A percentile compares a stretch with the other conserved stretches of the same genome.
Conservation (phyloP, 2,329 filamentous ascomycete species). For the Calonectria leucothoes region DNA sequence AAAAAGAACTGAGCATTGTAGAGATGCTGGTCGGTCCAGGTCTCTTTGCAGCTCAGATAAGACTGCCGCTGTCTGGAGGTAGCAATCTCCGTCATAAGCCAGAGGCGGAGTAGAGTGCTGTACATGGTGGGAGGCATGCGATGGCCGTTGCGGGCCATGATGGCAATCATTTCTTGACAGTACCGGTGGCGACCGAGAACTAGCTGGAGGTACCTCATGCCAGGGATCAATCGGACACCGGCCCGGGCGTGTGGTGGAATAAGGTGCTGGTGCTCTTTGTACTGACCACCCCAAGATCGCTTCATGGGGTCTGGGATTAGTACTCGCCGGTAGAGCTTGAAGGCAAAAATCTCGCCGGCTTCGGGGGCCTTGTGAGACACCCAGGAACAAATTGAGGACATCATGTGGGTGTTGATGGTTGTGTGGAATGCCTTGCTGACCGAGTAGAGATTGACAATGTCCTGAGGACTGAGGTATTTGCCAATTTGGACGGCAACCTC, state of each 20-base stretch:
- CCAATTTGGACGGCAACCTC: constrained; percentile 68
- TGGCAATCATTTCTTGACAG: constrained; percentile 71
- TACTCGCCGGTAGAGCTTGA: constrained; percentile 66
- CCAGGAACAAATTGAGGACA: constrained; percentile 68
- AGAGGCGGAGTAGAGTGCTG: constrained; percentile 71
- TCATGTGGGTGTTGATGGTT: constrained; percentile 69
- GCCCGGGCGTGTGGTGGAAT: constrained; percentile 29
- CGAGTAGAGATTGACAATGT: constrained; percentile 73
- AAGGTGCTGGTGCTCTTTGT: constrained; percentile 11
- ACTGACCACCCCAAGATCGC: constrained; percentile 49
- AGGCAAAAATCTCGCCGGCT: constrained; percentile 69
- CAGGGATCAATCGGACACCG: constrained; percentile 65
- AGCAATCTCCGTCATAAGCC: constrained; percentile 77
- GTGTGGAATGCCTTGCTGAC: constrained; percentile 72
- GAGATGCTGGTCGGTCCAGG: constrained; percentile 72
- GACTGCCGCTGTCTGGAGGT: constrained; percentile 66
- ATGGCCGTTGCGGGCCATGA: constrained; percentile 68
- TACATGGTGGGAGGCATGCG: constrained; percentile 62
- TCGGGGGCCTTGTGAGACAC: constrained; percentile 65
- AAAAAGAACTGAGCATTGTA: constrained; percentile 73
- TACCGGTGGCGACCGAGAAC: constrained; percentile 68
- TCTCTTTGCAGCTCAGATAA: constrained; percentile 61
- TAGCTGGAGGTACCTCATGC: constrained; percentile 76
- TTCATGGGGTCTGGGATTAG: constrained; percentile 71
- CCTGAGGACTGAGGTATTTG: constrained; percentile 62